phyloP scores from a whole-genome alignment of 805 yeast genomes.

The Saturnispora dispora region DNA sequence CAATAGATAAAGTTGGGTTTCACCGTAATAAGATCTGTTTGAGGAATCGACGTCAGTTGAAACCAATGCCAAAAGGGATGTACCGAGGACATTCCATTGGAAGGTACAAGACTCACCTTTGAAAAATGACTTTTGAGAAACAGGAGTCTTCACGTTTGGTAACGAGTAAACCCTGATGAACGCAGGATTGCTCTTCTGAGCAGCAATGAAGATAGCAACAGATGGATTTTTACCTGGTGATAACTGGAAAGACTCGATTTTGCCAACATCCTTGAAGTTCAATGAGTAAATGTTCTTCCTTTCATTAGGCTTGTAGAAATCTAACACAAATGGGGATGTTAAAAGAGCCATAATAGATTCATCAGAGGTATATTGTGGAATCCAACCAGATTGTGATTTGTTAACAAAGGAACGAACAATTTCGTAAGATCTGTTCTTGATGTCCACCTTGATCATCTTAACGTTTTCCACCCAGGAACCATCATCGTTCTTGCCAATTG shows the following conservation, averaged over 20 bases:
- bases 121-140: constrained; percentile 81
- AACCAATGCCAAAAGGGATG: constrained; percentile 86
- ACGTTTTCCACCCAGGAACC: constrained; percentile 77
- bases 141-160: constrained; percentile 67
- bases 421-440: constrained; percentile 11
- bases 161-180: constrained; percentile 74
- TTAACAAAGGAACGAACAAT: constrained; percentile 50
- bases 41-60: constrained; percentile 93
- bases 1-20: constrained; percentile 79
- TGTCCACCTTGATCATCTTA: constrained; percentile 55
- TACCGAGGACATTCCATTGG: constrained; percentile 91
- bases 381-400: constrained; percentile 84
- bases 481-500: constrained; percentile 56
- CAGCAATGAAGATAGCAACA: constrained; percentile 85
- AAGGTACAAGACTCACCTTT: constrained; percentile 91
- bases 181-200: constrained; percentile 82
- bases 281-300: constrained; percentile 50
- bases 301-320: constrained; percentile 47
- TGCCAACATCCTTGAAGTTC: constrained; percentile 44
- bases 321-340: constrained; percentile 46
- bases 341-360: constrained; percentile 61
- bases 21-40: constrained; percentile 94
- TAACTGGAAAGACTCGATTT: constrained; percentile 41
- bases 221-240: constrained; percentile 89
- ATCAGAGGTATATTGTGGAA: constrained; percentile 80